Evolutionary conservation across 148 eudicot genomes (phyloP).

Genomic region (Fallopia convolvulus): DNA sequence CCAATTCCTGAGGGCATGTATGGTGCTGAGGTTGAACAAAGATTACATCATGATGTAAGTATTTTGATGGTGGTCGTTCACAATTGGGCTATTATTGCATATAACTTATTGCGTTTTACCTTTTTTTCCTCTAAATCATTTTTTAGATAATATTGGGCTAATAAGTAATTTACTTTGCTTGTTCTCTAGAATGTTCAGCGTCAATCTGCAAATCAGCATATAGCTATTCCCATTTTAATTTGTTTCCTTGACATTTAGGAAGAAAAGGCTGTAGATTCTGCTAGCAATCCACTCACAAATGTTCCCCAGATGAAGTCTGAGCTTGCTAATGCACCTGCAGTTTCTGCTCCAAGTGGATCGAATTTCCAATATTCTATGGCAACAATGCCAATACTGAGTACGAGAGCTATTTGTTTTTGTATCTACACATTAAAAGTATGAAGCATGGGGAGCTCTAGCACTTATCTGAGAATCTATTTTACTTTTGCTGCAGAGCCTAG

Average conservation of each 20-base stretch:
- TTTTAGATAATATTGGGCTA: background rate
- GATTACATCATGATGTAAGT: constrained; percentile 34
- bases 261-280: constrained; percentile 33
- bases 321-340: constrained; percentile 31
- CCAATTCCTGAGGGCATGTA: constrained; percentile 62
- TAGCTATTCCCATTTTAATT: background rate
- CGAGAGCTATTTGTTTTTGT: constrained; percentile 6
- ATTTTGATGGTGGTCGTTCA: background rate
- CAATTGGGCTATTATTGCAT: background rate
- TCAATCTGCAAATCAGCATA: background rate
- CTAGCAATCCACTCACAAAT: constrained; percentile 28
- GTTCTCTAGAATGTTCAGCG: too few relatives aligned
- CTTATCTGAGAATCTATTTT: constrained; percentile 1
- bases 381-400: constrained; percentile 56
- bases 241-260: constrained; percentile 28
- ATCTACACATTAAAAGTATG: background rate
- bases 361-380: constrained; percentile 23
- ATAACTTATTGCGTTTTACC: background rate
- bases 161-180: too few relatives aligned
- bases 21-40: constrained; percentile 75
- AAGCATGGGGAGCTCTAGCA: background rate
- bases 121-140: background rate
- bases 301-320: constrained; percentile 36
- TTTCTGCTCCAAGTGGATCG: constrained; percentile 36
- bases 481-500: constrained; percentile 51